These are phyloP conservation scores for Xylariaceae sp. DNA, from an alignment of 2,329 filamentous ascomycete genomes.

Conservation along the genomic window DNA sequence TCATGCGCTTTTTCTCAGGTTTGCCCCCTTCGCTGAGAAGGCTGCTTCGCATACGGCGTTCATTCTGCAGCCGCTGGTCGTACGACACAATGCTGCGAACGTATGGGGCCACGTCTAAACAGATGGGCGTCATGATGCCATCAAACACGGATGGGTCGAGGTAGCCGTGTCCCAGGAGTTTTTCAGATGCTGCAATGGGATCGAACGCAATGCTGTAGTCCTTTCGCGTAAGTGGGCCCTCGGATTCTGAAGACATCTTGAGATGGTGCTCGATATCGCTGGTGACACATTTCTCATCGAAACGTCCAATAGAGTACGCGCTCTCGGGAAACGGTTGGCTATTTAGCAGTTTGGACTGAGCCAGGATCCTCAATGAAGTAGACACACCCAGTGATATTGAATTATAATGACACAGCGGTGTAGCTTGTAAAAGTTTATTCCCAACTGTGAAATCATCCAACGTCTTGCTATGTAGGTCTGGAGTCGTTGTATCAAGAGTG, in stretches of 20 bases:
- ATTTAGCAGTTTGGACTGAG: slow-evolving; percentile 34
- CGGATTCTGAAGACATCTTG: slow-evolving; percentile 29
- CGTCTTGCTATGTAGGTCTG: slow-evolving; percentile 56
- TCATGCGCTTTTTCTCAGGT: slow-evolving; percentile 61
- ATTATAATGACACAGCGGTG: slow-evolving; percentile 44
- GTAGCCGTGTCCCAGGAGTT: slow-evolving; percentile 47
- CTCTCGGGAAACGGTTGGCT: neutral
- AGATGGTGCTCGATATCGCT: slow-evolving; percentile 49
- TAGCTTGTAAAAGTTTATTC: slow-evolving; percentile 55
- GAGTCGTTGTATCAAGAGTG: slow-evolving; percentile 67
- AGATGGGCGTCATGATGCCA: slow-evolving; percentile 68
- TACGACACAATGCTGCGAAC: slow-evolving; percentile 84
- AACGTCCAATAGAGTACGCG: slow-evolving; percentile 4
- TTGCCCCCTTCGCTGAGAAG: slow-evolving; percentile 65
- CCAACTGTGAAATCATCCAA: slow-evolving; percentile 61
- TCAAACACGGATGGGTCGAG: slow-evolving; percentile 80
- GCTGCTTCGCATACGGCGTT: slow-evolving; percentile 67
- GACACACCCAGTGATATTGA: slow-evolving; percentile 43
- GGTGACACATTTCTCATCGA: slow-evolving; percentile 33
- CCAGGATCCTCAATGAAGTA: slow-evolving; percentile 43
- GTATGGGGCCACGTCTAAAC: slow-evolving; percentile 84
- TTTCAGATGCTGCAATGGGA: slow-evolving; percentile 61
- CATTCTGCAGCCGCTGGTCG: slow-evolving; percentile 73
- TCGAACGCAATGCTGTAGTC: slow-evolving; percentile 68
- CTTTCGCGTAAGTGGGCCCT: slow-evolving; percentile 50